Percentiles rank a stretch among this genome's conserved stretches.
Conservation (phyloP, 768 basidiomycete genomes). For the Tephrocybe sp. region DNA sequence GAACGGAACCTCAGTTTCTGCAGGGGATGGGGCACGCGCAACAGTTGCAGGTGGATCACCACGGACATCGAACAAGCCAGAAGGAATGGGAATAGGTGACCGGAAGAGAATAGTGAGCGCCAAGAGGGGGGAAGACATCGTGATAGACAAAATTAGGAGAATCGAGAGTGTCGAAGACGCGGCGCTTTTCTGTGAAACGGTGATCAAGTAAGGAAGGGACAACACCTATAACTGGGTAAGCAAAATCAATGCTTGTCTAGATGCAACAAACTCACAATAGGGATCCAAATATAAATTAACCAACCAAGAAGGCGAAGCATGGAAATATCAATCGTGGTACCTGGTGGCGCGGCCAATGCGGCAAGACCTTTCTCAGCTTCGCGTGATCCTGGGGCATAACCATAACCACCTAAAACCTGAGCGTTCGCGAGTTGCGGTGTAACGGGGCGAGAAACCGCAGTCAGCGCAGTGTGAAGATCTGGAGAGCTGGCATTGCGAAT, state of each 20-base stretch:
- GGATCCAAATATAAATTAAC: conserved; percentile 69
- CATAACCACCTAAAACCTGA: conserved; percentile 70
- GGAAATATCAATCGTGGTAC: conserved; percentile 55
- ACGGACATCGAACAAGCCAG: conserved; percentile 59
- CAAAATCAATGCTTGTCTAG: not conserved
- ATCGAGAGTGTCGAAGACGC: conserved; percentile 43
- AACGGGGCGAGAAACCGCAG: conserved; percentile 41
- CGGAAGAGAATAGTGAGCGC: conserved; percentile 60
- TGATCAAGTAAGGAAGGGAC: conserved; percentile 62
- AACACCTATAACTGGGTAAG: conserved; percentile 40
- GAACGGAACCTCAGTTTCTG: conserved; percentile 37
- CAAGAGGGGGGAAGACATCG: conserved; percentile 66
- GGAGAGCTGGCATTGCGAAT: conserved; percentile 35
- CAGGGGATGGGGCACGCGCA: conserved; percentile 43
- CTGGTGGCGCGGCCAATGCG: conserved; percentile 43
- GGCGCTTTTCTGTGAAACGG: conserved; percentile 35
- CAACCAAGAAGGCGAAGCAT: conserved; percentile 56
- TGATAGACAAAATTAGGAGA: conserved; percentile 62
- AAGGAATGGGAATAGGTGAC: conserved; percentile 66
- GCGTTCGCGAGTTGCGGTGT: conserved; percentile 58
- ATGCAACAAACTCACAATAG: conserved; percentile 49
- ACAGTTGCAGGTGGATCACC: conserved; percentile 41
- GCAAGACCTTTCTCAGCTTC: conserved; percentile 57
- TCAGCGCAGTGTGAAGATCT: conserved; percentile 43
- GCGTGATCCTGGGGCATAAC: conserved; percentile 44